phyloP scores from a whole-genome alignment of 2,329 filamentous ascomycete genomes.

The Colletotrichum cordylinicola region DNA sequence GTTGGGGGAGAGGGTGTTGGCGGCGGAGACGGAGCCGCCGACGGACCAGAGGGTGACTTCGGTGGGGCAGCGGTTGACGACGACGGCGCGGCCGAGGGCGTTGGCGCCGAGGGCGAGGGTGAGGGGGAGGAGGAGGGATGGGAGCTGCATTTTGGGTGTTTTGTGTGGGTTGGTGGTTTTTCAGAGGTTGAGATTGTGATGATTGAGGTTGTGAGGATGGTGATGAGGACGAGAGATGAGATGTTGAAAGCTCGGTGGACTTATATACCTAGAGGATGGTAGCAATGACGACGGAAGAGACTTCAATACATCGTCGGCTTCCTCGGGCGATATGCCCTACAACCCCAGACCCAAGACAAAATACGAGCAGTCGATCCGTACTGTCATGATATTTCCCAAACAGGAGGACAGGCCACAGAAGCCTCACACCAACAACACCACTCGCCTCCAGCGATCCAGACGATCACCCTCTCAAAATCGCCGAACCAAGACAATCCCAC shows the following conservation, averaged over 20 bases:
- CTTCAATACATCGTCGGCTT: background rate
- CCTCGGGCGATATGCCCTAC: background rate
- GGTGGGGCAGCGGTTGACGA: slow-evolving; percentile 41
- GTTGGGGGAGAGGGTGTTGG: slow-evolving; percentile 29
- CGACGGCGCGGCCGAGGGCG: slow-evolving; percentile 38
- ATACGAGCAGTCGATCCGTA: slow-evolving; percentile 3
- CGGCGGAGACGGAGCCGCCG: slow-evolving; percentile 31
- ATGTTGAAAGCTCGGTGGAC: accelerated
- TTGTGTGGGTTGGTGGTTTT: background rate
- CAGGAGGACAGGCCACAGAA: background rate
- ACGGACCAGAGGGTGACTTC: slow-evolving; percentile 45
- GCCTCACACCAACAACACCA: background rate
- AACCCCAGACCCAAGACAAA: background rate
- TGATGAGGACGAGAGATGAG: background rate
- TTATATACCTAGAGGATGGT: background rate
- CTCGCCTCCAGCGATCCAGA: background rate
- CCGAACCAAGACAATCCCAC: background rate
- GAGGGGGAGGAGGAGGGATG: slow-evolving; percentile 20
- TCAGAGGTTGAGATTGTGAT: background rate
- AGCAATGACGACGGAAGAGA: background rate
- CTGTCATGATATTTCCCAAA: background rate
- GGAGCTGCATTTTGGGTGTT: slow-evolving; percentile 5
- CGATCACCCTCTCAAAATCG: background rate
- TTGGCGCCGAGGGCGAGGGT: slow-evolving; percentile 25
- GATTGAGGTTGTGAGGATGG: background rate